Base-by-base conservation (phyloP, 1,284 basidiomycete species). In the Fomes fomentarius region DNA sequence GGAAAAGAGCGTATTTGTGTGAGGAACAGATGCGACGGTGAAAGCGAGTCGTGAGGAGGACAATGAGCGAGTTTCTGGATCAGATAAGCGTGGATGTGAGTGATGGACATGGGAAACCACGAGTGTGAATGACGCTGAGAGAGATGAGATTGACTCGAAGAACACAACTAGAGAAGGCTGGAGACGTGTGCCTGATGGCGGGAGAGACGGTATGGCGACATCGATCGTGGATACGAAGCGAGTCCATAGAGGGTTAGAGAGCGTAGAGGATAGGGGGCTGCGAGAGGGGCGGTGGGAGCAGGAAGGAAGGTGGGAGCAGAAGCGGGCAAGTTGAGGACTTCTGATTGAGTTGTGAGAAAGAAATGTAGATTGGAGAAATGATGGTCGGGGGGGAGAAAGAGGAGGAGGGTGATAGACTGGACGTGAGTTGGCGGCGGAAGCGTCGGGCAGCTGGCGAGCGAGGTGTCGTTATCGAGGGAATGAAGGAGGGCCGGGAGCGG, bases 81-180 rank as follows among this genome's bases (percentile, higher is more conserved):
- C 59, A 28, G 56, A 61, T 56, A 58, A 53, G 54, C 53, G 45
- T 50, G 56, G 47, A 38, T 40, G 11, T 28, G 47, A 22, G 22
- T 46, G 59, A 58, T 53, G 56, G 56, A 56, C 56, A 61, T 61
- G 60, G 49, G 60, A 61, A 58, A 19, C 33, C 6, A 49, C 30
- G 48, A 40, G 21, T 24, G 38, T 15, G 35, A 37, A 44, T 42
- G 51, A 38, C 15, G 42, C 21, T 33, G 50, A 44, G 43, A 45
- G 38, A n/a, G 31, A 46, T 35, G 31, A 28, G 14, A 19, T 28
- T 8, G 28, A 35, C 40, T 33, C 25, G 44, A 41, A 30, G 14
- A 31, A n/a, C n/a, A n/a, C n/a, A n/a, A n/a, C n/a, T 15, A 51
- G 43, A 15, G 11, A 37, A 40, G 50, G 37, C 25, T 21, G 28